Percentiles rank a stretch among this genome's conserved stretches.
phyloP scores from a whole-genome alignment of 495 filamentous ascomycete genomes.

The Trichoderma reesei region DNA sequence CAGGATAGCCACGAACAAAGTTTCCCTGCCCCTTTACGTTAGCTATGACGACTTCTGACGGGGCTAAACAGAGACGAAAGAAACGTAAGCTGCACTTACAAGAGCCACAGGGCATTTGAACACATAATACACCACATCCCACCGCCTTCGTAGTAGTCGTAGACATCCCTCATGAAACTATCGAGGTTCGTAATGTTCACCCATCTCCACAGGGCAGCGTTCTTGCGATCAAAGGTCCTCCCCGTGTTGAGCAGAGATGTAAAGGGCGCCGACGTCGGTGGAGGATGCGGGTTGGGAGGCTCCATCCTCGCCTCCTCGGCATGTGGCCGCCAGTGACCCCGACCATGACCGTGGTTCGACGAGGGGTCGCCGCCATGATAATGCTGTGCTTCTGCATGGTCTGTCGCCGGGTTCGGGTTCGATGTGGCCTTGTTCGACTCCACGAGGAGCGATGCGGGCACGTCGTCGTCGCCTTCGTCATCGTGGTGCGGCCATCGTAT shows the following conservation, averaged over 20 bases:
- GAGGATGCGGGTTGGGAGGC: conserved; percentile 25
- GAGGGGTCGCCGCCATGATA: conserved; percentile 40
- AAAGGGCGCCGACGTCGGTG: conserved; percentile 11
- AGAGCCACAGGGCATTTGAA: conserved; percentile 55
- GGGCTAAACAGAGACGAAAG: neutral
- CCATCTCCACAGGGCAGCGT: conserved; percentile 92
- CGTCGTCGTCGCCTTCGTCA: conserved; percentile 84
- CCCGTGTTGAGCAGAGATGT: conserved; percentile 24
- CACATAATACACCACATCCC: conserved; percentile 87
- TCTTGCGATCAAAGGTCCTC: conserved; percentile 52
- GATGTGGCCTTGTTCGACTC: conserved; percentile 43
- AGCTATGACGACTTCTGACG: neutral
- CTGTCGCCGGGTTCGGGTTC: conserved; percentile 17
- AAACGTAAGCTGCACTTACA: conserved; percentile 45
- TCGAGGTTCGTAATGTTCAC: conserved; percentile 88
- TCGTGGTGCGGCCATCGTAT: conserved; percentile 27
- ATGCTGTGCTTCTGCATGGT: conserved; percentile 16
- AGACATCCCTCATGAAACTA: conserved; percentile 82
- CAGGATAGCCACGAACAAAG: conserved; percentile 75
- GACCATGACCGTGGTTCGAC: conserved; percentile 38
- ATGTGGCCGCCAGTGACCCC: conserved; percentile 57
- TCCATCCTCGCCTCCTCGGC: conserved; percentile 54
- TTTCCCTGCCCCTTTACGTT: conserved; percentile 24
- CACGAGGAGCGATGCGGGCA: conserved; percentile 78
- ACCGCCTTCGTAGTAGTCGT: conserved; percentile 75